phyloP scores from a whole-genome alignment of 352 stramenopile genomes.

The Pythium biforme region DNA sequence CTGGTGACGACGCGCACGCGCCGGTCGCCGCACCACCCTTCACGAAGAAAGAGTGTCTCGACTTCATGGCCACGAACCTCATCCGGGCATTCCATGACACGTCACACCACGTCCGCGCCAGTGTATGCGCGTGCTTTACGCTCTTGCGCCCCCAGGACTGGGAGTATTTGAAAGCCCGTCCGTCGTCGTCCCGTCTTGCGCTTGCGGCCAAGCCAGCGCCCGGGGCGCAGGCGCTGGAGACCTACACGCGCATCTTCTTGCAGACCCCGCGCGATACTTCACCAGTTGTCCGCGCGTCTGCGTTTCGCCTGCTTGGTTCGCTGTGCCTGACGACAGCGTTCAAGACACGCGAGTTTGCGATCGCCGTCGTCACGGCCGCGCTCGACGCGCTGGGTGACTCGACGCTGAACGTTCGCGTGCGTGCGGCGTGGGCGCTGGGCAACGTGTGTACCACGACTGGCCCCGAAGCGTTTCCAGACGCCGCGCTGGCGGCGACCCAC shows the following conservation, averaged over 20 bases:
- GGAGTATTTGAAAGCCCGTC: slow-evolving; percentile 42
- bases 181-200: slow-evolving; percentile 29
- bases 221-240: slow-evolving; percentile 44
- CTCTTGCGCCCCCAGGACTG: slow-evolving; percentile 71
- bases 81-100: slow-evolving; percentile 83
- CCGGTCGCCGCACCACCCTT: background rate
- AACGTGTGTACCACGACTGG: slow-evolving; percentile 85
- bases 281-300: slow-evolving; percentile 73
- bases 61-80: slow-evolving; percentile 79
- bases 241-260: slow-evolving; percentile 72
- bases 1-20: background rate
- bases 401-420: slow-evolving; percentile 84
- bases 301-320: slow-evolving; percentile 76
- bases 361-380: slow-evolving; percentile 54
- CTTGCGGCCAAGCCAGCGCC: slow-evolving; percentile 31
- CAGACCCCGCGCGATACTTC: slow-evolving; percentile 78
- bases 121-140: slow-evolving; percentile 86
- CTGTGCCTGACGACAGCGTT: slow-evolving; percentile 70
- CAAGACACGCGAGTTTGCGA: slow-evolving; percentile 72
- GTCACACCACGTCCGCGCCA: slow-evolving; percentile 83
- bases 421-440: slow-evolving; percentile 78
- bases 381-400: slow-evolving; percentile 67
- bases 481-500: background rate
- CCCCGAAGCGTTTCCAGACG: slow-evolving; percentile 37
- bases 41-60: slow-evolving; percentile 53